phyloP scores from a whole-genome alignment of 2,329 filamentous ascomycete genomes.

The Capronia americana region DNA sequence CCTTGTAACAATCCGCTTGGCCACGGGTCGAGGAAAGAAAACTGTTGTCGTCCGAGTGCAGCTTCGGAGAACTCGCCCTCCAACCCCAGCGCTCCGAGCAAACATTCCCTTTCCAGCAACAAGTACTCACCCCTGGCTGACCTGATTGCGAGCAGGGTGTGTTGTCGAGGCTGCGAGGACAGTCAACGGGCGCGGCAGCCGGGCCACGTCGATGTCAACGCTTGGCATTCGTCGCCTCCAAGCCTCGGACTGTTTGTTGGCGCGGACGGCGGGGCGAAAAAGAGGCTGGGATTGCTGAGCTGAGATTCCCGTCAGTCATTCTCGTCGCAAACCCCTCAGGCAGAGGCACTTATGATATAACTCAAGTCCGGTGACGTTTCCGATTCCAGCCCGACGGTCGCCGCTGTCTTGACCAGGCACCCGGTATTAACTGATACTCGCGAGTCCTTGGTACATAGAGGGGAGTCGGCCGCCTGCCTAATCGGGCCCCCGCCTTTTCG shows the following conservation, averaged over 20 bases:
- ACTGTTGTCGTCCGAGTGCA: slow-evolving; percentile 25
- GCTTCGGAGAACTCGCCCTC: slow-evolving; percentile 35
- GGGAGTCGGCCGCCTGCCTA: slow-evolving; percentile 1
- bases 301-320: slow-evolving; percentile 11
- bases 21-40: slow-evolving; percentile 10
- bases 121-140: background rate
- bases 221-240: slow-evolving; percentile 6
- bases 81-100: slow-evolving; percentile 30
- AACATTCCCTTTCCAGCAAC: slow-evolving; percentile 32
- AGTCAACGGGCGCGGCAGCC: background rate
- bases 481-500: slow-evolving; percentile 2
- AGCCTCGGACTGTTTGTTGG: background rate
- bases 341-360: slow-evolving; percentile 17
- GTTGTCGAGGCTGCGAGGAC: background rate
- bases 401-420: slow-evolving; percentile 9
- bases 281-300: slow-evolving; percentile 21
- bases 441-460: no score
- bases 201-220: slow-evolving; percentile 6
- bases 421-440: background rate
- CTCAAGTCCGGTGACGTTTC: slow-evolving; percentile 13
- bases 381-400: background rate
- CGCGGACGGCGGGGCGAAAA: slow-evolving; percentile 6
- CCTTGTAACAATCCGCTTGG: slow-evolving; percentile 24
- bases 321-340: slow-evolving; percentile 17
- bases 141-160: background rate